Conservation (phyloP, 164 flowering plant genomes). For the Piper betle region DNA sequence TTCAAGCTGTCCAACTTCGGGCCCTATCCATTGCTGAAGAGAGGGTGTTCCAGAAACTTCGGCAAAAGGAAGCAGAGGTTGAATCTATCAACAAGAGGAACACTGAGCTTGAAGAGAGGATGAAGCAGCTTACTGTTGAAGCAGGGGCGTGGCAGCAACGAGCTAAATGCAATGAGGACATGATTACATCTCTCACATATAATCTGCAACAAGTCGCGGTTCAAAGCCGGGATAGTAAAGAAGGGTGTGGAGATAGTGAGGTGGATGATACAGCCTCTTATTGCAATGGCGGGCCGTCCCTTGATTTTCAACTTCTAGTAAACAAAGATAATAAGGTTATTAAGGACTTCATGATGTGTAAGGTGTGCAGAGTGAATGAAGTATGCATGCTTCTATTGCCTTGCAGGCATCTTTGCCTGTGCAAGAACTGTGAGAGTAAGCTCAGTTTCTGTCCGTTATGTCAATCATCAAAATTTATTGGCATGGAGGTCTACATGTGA, state of each 20-base stretch:
- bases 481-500: conserved; percentile 70
- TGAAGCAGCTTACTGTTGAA: conserved; percentile 46
- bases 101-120: conserved; percentile 47
- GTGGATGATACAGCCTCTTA: conserved; percentile 79
- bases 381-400: conserved; percentile 76
- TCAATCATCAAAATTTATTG: conserved; percentile 50
- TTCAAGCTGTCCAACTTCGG: conserved; percentile 54
- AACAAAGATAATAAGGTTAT: conserved; percentile 34
- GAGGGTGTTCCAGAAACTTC: conserved; percentile 46
- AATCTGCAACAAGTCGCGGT: conserved; percentile 61
- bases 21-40: conserved; percentile 46
- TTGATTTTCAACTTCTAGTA: conserved; percentile 38
- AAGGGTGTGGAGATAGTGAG: conserved; percentile 89
- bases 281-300: conserved; percentile 44
- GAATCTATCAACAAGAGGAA: conserved; percentile 58
- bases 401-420: conserved; percentile 84
- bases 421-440: conserved; percentile 79
- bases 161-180: conserved; percentile 57
- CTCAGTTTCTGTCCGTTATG: conserved; percentile 68
- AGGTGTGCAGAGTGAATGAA: conserved; percentile 57
- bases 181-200: conserved; percentile 46
- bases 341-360: conserved; percentile 57
- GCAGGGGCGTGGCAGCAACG: conserved; percentile 68
- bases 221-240: conserved; percentile 57
- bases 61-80: conserved; percentile 58